phyloP scores from a whole-genome alignment of 2,329 filamentous ascomycete genomes.

The Emergomyces pasteurianus region DNA sequence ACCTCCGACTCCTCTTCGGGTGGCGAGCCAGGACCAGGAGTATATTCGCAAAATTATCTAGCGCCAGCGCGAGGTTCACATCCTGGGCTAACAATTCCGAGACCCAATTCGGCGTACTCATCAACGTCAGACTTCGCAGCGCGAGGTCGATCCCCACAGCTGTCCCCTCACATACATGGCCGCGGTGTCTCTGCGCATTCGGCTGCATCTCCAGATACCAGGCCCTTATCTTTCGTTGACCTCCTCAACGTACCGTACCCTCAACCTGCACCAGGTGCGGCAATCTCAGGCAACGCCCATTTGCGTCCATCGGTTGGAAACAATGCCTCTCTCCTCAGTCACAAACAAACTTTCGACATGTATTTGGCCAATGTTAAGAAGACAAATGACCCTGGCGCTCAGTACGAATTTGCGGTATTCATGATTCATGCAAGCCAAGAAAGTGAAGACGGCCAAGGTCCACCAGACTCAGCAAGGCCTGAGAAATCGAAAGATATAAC shows the following conservation, averaged over 20 bases:
- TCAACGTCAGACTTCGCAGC: slow-evolving; percentile 55
- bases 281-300: slow-evolving; percentile 65
- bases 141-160: slow-evolving; percentile 47
- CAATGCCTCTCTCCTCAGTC: slow-evolving; percentile 81
- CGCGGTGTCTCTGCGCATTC: slow-evolving; percentile 40
- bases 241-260: slow-evolving; percentile 61
- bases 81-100: slow-evolving; percentile 47
- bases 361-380: slow-evolving; percentile 96
- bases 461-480: slow-evolving; percentile 12
- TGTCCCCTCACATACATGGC: slow-evolving; percentile 37
- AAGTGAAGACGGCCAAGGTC: slow-evolving; percentile 11
- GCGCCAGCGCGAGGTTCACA: slow-evolving; percentile 41
- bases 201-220: slow-evolving; percentile 43
- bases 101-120: slow-evolving; percentile 69
- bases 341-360: slow-evolving; percentile 93
- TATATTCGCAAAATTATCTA: slow-evolving; percentile 46
- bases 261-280: slow-evolving; percentile 56
- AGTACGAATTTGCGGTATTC: slow-evolving; percentile 94
- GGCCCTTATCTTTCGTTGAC: slow-evolving; percentile 50
- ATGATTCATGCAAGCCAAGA: slow-evolving; percentile 66
- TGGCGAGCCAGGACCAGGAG: slow-evolving; percentile 35
- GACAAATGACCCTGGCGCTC: slow-evolving; percentile 76
- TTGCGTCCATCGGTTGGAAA: slow-evolving; percentile 69
- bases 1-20: slow-evolving; percentile 22
- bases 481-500: slow-evolving; percentile 34